phyloP scores from a whole-genome alignment of 345 rosid genomes.

The Syzygium aqueum region DNA sequence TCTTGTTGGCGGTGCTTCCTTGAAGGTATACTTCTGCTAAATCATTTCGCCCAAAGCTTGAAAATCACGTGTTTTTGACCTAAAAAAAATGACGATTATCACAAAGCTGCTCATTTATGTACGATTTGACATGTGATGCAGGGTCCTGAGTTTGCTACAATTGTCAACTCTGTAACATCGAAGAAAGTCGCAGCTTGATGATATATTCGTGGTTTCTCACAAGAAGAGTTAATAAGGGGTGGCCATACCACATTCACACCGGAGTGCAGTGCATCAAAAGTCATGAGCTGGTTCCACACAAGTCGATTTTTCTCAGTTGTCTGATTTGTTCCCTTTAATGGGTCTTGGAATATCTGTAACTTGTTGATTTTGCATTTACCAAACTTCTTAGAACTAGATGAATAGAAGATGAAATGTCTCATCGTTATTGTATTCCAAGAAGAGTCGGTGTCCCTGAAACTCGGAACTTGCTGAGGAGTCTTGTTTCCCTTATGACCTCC shows the following conservation, averaged over 20 bases:
- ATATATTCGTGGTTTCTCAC: background rate
- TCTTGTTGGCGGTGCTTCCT: slow-evolving; percentile 97
- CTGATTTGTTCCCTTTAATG: background rate
- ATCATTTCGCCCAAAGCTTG: background rate
- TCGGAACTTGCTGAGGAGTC: background rate
- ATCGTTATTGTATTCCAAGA: background rate
- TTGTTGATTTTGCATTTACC: background rate
- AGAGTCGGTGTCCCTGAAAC: background rate
- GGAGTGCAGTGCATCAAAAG: background rate
- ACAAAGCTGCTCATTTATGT: background rate
- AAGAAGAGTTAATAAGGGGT: slow-evolving; percentile 1
- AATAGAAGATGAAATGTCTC: background rate
- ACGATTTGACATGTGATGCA: slow-evolving; percentile 17
- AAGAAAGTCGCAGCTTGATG: slow-evolving; percentile 86
- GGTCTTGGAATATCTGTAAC: background rate
- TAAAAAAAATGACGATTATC: background rate
- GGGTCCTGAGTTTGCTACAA: slow-evolving; percentile 96
- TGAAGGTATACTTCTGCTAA: slow-evolving; percentile 46
- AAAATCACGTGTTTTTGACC: background rate
- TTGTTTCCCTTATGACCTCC: background rate
- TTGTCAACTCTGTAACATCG: slow-evolving; percentile 77
- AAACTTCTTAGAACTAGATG: background rate
- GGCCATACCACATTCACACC: background rate
- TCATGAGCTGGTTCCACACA: background rate
- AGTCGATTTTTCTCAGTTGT: background rate